These are phyloP conservation scores for Abrus precatorius DNA, from an alignment of 306 rosid genomes.

Conservation along the genomic window DNA sequence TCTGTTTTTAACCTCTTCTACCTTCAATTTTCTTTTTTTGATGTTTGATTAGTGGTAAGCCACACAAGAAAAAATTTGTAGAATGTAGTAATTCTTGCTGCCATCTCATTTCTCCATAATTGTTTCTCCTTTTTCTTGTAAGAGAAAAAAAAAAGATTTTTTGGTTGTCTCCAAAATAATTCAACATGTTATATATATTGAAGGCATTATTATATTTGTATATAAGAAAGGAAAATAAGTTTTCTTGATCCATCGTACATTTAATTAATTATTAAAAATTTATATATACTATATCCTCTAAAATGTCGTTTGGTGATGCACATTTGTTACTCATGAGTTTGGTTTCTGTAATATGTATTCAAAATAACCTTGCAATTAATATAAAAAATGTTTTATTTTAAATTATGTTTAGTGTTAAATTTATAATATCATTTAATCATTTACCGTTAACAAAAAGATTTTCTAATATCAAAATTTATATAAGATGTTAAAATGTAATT, in stretches of 20 bases:
- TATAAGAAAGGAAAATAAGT: background rate
- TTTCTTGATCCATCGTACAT: background rate
- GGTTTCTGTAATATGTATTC: background rate
- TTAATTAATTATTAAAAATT: background rate
- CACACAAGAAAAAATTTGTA: background rate
- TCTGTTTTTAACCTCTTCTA: constrained; percentile 10
- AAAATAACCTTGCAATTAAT: too few relatives aligned
- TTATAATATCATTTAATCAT: too few relatives aligned
- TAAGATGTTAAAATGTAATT: too few relatives aligned
- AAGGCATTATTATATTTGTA: constrained; percentile 9
- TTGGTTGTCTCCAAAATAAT: constrained; percentile 14
- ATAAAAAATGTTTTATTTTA: too few relatives aligned
- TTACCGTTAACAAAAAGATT: too few relatives aligned
- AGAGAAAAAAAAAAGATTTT: too few relatives aligned
- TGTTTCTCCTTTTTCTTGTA: background rate
- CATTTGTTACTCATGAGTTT: constrained; percentile 3
- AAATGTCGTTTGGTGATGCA: constrained; percentile 19
- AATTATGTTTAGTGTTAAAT: too few relatives aligned
- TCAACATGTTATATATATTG: background rate
- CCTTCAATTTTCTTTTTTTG: constrained; percentile 13
- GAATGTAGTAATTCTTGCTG: background rate
- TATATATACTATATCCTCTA: background rate
- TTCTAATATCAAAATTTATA: too few relatives aligned
- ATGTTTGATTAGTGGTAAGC: constrained; percentile 4
- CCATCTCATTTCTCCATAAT: background rate